Base-by-base conservation (phyloP, 371 early-diverging fungal species). In the Dichotomocladium elegans region DNA sequence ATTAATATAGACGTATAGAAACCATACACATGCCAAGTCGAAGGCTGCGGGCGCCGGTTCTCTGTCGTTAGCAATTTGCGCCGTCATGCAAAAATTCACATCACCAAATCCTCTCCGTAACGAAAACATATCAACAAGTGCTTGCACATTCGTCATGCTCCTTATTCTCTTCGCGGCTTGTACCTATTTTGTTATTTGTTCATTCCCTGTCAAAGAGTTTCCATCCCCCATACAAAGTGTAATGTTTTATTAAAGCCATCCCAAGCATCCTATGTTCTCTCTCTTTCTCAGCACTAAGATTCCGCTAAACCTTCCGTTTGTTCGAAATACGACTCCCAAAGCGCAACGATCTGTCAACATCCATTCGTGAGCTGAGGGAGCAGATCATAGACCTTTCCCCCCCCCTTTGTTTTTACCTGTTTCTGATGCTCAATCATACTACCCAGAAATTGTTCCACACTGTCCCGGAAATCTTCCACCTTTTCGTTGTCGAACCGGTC, bases 401-500 rank as follows among this genome's bases (percentile, higher is more conserved):
- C n/a, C n/a, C n/a, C n/a, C n/a, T n/a, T n/a, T n/a, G n/a, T 17
- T 22, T 27, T 43, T 66, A 90, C 87, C 76, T 92, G 82, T 45
- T 88, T 85, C 71, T 95, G 94, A 45, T 86, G 90, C 51, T 87
- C 86, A 41, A 91, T 78, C 83, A 93, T 83, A 30, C 85, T 82
- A 29, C 77, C 71, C 58, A 92, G 67, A 47, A 88, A 91, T 4
- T 76, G 72, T 58, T 92, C 89, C 15, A 92, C 79, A 27, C 88
- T 75, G 35, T 77, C 77, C 51, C 89, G 80, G 59, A 94, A 88
- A 56, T 93, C 94, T 27, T 84, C 84, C 14, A 93, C 88, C 52
- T 90, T 90, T 29, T 89, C 87, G n/a, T 75, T 75, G 62, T 95
- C 94, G 61, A 93, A 92, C 19, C 91, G 80, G 53, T 87, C 90